These are phyloP conservation scores for Anthostomella pinea DNA, from an alignment of 2,329 filamentous ascomycete genomes.

Conservation along the genomic window DNA sequence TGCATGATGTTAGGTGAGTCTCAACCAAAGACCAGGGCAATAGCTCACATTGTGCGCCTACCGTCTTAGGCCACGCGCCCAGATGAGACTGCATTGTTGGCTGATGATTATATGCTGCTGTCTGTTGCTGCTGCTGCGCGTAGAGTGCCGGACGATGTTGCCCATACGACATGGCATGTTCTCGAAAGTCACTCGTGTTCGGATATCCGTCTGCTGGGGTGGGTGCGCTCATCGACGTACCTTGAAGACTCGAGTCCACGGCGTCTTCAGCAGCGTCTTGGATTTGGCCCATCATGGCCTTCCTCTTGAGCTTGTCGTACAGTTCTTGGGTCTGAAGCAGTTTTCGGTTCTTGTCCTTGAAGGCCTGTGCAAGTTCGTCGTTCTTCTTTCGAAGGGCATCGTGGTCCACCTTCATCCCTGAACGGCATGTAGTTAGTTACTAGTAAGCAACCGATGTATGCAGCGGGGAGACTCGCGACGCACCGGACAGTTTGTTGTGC, in stretches of 20 bases:
- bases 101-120: conserved; percentile 10
- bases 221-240: conserved; percentile 18
- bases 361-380: conserved; percentile 64
- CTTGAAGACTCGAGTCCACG: conserved; percentile 40
- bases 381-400: conserved; percentile 66
- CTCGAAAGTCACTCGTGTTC: conserved; percentile 10
- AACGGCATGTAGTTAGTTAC: conserved; percentile 9
- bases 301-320: conserved; percentile 59
- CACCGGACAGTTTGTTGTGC: conserved; percentile 63
- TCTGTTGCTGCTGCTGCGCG: conserved; percentile 11
- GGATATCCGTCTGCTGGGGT: conserved; percentile 10
- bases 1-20: conserved; percentile 11
- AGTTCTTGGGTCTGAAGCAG: conserved; percentile 66
- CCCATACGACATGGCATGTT: conserved; percentile 10
- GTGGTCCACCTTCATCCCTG: conserved; percentile 59
- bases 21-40: neutral
- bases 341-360: conserved; percentile 68
- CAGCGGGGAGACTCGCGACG: conserved; percentile 21
- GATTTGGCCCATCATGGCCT: conserved; percentile 52
- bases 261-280: conserved; percentile 52
- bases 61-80: conserved; percentile 14
- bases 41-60: conserved; percentile 20
- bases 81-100: conserved; percentile 1
- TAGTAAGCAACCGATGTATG: too few species aligned
- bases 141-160: conserved; percentile 9